phyloP scores from a whole-genome alignment of 2,329 filamentous ascomycete species.

The Fusarium papillatum region DNA sequence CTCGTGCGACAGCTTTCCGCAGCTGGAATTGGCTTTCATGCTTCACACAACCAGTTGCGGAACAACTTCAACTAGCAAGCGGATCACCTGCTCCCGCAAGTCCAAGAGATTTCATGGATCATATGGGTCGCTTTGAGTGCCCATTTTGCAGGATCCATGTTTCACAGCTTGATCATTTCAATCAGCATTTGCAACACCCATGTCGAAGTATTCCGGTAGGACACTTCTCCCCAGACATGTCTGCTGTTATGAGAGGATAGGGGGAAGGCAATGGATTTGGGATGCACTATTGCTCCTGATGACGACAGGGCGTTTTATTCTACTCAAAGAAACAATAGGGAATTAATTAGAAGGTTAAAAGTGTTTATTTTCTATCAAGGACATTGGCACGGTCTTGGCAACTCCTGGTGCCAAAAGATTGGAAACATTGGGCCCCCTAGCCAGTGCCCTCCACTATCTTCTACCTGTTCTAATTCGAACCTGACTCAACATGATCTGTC shows the following conservation, averaged over 20 bases:
- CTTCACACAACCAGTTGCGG: slow-evolving; percentile 1
- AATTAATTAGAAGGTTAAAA: background rate
- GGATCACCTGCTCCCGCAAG: background rate
- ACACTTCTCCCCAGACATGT: background rate
- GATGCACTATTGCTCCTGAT: background rate
- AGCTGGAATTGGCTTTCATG: background rate
- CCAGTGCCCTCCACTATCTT: background rate
- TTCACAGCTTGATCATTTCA: background rate
- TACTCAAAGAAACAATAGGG: background rate
- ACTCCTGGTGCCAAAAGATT: background rate
- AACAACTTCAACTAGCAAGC: background rate
- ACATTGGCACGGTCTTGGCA: background rate
- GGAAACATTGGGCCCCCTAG: background rate
- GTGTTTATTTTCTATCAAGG: background rate
- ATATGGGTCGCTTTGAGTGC: slow-evolving; percentile 6
- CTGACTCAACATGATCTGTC: background rate
- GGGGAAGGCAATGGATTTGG: background rate
- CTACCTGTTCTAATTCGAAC: background rate
- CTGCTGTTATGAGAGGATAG: background rate
- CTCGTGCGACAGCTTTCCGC: background rate
- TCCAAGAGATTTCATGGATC: slow-evolving; percentile 16
- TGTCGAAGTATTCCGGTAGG: slow-evolving; percentile 1
- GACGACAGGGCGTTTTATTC: background rate
- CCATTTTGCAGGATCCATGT: slow-evolving; percentile 14
- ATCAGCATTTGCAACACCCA: slow-evolving; percentile 8